Percentiles rank a stretch among this genome's conserved stretches.
Evolutionary conservation across 2,329 filamentous ascomycete species (phyloP).

Genomic region (Akanthomyces dipterigenus): DNA sequence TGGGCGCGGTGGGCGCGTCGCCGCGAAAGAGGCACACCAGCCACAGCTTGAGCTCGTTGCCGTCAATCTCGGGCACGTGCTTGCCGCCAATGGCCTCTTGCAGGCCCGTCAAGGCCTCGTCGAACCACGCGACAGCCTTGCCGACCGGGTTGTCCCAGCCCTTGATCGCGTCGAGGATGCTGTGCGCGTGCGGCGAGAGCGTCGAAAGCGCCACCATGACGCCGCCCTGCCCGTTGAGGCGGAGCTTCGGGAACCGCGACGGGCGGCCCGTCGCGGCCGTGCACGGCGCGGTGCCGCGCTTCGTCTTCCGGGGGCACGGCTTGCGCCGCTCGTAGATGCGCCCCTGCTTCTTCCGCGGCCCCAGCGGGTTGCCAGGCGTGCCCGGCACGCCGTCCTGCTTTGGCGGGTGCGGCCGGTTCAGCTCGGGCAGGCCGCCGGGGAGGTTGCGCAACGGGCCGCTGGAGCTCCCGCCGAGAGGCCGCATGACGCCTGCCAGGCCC

Average conservation of each 20-base stretch:
- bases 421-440: background rate
- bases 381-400: background rate
- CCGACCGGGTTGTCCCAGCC: background rate
- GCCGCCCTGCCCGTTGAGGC: background rate
- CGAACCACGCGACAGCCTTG: background rate
- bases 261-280: background rate
- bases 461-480: background rate
- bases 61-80: background rate
- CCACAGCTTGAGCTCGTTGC: slow-evolving; percentile 1
- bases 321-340: background rate
- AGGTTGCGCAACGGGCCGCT: background rate
- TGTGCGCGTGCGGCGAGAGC: background rate
- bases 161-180: background rate
- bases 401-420: background rate
- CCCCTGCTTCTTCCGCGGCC: background rate
- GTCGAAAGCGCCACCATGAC: background rate
- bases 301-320: background rate
- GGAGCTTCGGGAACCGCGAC: background rate
- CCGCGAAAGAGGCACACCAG: background rate
- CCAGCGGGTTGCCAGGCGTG: background rate
- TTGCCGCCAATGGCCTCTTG: background rate
- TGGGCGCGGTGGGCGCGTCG: background rate
- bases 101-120: background rate
- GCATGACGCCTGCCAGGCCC: background rate
- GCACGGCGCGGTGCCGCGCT: background rate